Base-by-base conservation (phyloP, 306 rosid genomes). In the Castanopsis chinensis region DNA sequence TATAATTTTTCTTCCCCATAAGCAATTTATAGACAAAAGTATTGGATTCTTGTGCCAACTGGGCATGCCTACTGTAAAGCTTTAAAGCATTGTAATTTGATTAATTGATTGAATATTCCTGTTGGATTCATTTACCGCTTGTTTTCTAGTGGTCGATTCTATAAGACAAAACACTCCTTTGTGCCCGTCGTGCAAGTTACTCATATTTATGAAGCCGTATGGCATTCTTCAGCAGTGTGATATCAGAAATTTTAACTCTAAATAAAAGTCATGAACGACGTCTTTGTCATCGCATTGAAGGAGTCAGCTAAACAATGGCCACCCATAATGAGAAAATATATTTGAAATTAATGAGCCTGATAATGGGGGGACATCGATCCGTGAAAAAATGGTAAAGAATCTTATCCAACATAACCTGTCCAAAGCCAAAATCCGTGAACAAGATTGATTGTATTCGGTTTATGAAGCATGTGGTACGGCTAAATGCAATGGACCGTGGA, bases 41-140 rank as follows among this genome's bases (percentile, higher is more conserved):
- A 81, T 82, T 84, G 82, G 81, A 80, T 88, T 83, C 70, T 63
- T 84, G 32, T 63, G 82, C 80, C 64, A 58, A 30, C 59, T 71
- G 83, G 80, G 80, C 85, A 81, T 84, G 75, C 81, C 81, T 67
- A 76, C 77, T 90, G 90, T 85, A 88, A 85, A 89, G 91, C 61
- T 76, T 78, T 82, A 73, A 72, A 51, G 77, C 79, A 61, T 65
- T 85, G 88, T 82, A 71, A 73, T 74, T 74, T 69, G 78, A 63
- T 81, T 79, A 37, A 68, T 33, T 33, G 12, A 68, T 59, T 71
- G 76, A 59, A 57, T 73, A 43, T 21, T 33, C 52, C 37, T 65
- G 76, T 69, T 69, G 74, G 76, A 35, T 51, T 49, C 45, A 67
- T 12, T 52, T 4, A 37, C 65, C 57, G 76, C 45, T 51, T 64